These are phyloP conservation scores for Ophiostoma novo-ulmi DNA, from an alignment of 2,329 filamentous ascomycete species.

Conservation along the genomic window DNA sequence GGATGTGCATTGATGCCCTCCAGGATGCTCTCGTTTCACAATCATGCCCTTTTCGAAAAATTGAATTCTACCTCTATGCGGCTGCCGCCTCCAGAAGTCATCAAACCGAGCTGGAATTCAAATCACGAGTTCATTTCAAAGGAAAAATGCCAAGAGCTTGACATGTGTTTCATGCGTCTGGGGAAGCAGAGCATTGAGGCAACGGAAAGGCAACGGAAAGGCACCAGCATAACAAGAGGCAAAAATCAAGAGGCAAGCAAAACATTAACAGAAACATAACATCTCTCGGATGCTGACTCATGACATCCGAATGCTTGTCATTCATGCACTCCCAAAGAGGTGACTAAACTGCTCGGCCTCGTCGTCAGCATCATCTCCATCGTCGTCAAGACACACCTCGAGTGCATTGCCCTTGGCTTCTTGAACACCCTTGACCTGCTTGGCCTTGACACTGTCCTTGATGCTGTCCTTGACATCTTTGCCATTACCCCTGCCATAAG, in stretches of 20 bases:
- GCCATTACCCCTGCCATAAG: not conserved
- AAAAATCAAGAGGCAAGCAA: not conserved
- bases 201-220: not conserved
- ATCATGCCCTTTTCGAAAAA: not conserved
- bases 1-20: slow-evolving; percentile 11
- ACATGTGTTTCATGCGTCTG: slow-evolving; percentile 7
- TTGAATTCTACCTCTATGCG: not conserved
- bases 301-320: slow-evolving; percentile 6
- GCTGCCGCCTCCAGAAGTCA: not conserved
- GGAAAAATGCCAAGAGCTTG: not conserved
- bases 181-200: not conserved
- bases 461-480: not conserved
- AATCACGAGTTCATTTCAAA: not conserved
- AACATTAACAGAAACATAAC: not conserved
- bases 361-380: not conserved
- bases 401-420: not conserved
- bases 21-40: slow-evolving; percentile 1
- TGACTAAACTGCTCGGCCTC: not conserved
- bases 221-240: not conserved
- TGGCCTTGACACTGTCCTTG: not conserved
- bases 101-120: not conserved
- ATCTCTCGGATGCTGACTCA: not conserved
- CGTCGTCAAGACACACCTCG: not conserved
- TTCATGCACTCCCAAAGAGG: not conserved
- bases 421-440: not conserved